Evolutionary conservation across 495 filamentous ascomycete species (phyloP).

Genomic region (Geopyxis carbonaria): DNA sequence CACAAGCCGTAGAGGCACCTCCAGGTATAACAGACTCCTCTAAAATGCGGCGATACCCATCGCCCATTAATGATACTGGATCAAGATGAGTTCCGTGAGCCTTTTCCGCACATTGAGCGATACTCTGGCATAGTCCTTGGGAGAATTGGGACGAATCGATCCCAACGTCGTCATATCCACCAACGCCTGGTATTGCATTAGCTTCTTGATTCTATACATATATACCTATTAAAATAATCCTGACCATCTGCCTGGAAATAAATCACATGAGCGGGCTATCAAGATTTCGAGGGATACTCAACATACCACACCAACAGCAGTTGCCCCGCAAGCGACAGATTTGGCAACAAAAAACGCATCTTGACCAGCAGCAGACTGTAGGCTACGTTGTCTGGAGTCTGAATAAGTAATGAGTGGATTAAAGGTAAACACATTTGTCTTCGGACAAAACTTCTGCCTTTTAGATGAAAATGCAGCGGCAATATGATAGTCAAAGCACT

Average conservation of each 20-base stretch:
- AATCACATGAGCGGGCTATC: no score
- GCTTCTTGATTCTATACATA: background rate
- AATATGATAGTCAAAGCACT: no score
- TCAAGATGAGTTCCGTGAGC: constrained; percentile 33
- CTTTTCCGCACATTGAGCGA: constrained; percentile 53
- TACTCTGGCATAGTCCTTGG: constrained; percentile 81
- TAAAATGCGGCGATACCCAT: constrained; percentile 64
- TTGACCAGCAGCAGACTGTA: no score
- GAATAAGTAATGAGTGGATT: no score
- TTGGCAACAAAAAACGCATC: constrained; percentile 89
- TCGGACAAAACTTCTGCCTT: no score
- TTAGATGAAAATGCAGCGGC: no score
- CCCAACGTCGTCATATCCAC: constrained; percentile 79
- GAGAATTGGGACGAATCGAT: constrained; percentile 92
- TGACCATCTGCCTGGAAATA: constrained; percentile 2
- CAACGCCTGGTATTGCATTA: constrained; percentile 42
- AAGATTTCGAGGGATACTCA: background rate
- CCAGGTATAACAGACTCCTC: constrained; percentile 53
- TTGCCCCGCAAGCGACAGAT: constrained; percentile 39
- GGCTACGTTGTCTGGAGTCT: no score
- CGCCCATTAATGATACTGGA: constrained; percentile 57
- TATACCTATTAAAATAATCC: background rate
- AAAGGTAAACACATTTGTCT: no score
- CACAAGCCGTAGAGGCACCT: constrained; percentile 78
- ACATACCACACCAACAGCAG: constrained; percentile 59